phyloP scores from a whole-genome alignment of 129 eudicot genomes.

The carrot (Daucus carota) region DNA sequence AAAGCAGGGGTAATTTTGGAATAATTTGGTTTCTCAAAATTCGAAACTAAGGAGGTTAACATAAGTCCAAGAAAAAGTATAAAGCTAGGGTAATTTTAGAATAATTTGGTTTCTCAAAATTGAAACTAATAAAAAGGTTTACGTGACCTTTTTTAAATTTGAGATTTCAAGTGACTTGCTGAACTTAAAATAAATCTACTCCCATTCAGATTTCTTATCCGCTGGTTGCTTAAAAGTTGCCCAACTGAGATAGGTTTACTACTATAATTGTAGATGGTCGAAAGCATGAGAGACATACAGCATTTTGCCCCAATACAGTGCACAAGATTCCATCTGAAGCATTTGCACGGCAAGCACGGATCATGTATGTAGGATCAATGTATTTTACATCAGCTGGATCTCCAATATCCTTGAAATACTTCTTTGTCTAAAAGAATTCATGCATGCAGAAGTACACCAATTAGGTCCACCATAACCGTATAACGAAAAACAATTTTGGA shows the following conservation, averaged over 20 bases:
- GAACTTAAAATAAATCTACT: not conserved
- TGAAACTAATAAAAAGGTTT: not conserved
- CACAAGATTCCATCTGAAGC: constrained; percentile 99
- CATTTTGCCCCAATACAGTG: constrained; percentile 97
- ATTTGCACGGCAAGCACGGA: constrained; percentile 99
- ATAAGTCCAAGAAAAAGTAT: not conserved
- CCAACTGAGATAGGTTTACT: not conserved
- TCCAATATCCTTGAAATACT: constrained; percentile 74
- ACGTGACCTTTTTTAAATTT: not conserved
- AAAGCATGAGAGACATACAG: constrained; percentile 48
- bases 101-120: not conserved
- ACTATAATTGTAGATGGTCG: constrained; percentile 2
- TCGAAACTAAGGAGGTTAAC: no score
- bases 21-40: not conserved
- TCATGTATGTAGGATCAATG: constrained; percentile 98
- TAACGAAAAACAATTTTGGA: no score
- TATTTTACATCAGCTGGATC: constrained; percentile 91
- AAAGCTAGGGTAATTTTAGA: not conserved
- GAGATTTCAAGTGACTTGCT: no score
- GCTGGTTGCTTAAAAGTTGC: not conserved
- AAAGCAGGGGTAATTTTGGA: not conserved
- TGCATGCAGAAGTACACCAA: not conserved
- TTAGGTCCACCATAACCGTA: not conserved
- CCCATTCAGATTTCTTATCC: not conserved
- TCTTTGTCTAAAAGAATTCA: constrained; percentile 48